A percentile compares a stretch with the other conserved stretches of the same genome.
These are phyloP conservation scores for Malus fusca DNA, from an alignment of 306 rosid species.

Conservation along the genomic window DNA sequence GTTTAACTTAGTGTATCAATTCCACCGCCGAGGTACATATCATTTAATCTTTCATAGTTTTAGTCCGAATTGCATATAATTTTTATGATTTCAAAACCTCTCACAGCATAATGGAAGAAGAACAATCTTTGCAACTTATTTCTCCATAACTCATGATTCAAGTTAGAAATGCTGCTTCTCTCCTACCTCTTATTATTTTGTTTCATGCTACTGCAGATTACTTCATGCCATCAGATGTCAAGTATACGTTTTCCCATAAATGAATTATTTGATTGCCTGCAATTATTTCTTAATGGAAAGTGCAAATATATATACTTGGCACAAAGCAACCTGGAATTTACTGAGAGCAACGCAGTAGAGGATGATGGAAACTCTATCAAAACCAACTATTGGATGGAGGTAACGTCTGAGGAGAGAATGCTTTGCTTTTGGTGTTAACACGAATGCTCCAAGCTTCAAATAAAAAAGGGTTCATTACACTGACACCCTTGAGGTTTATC, in stretches of 20 bases:
- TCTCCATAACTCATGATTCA: conserved; percentile 78
- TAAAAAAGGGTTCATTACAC: too few species aligned
- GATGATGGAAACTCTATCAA: too few species aligned
- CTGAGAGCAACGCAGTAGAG: too few species aligned
- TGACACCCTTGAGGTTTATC: too few species aligned
- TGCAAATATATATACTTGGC: background rate
- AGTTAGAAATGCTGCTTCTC: conserved; percentile 56
- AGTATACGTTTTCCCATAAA: conserved; percentile 35
- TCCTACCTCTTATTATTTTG: conserved; percentile 54
- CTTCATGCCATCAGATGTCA: conserved; percentile 74
- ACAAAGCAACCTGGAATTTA: too few species aligned
- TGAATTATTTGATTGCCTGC: background rate
- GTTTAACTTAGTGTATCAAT: conserved; percentile 57
- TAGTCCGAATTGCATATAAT: conserved; percentile 6
- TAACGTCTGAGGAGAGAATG: too few species aligned
- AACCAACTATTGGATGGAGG: too few species aligned
- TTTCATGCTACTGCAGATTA: conserved; percentile 86
- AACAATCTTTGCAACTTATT: conserved; percentile 55
- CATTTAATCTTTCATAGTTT: conserved; percentile 48
- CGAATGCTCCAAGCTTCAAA: too few species aligned
- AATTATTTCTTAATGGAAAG: background rate
- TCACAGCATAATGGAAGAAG: conserved; percentile 91
- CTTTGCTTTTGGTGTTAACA: too few species aligned
- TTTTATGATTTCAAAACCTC: conserved; percentile 17
- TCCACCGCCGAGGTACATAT: conserved; percentile 77